phyloP scores from a whole-genome alignment of 345 rosid genomes.

The Odontarrhena argentea region DNA sequence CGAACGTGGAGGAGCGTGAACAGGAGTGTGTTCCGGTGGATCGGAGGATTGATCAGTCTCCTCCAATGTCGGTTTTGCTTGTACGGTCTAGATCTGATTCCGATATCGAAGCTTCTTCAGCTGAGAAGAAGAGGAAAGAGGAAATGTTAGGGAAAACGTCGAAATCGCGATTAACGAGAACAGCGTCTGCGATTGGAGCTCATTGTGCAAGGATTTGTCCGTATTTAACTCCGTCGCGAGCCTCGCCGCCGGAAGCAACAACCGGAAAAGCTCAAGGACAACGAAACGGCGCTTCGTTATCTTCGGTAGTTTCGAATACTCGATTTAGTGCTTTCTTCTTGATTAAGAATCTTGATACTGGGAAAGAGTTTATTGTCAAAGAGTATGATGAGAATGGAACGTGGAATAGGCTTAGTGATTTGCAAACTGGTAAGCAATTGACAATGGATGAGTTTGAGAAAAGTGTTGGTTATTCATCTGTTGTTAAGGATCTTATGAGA shows the following conservation, averaged over 20 bases:
- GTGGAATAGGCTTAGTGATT: conserved; percentile 92
- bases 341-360: conserved; percentile 86
- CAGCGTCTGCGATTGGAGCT: conserved; percentile 55
- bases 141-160: conserved; percentile 59
- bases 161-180: conserved; percentile 69
- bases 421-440: conserved; percentile 88
- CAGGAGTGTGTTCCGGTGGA: conserved; percentile 14
- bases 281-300: conserved; percentile 30
- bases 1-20: conserved; percentile 19
- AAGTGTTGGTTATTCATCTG: conserved; percentile 74
- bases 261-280: conserved; percentile 20
- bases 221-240: conserved; percentile 46
- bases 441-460: conserved; percentile 94
- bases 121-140: conserved; percentile 60
- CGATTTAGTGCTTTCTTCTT: conserved; percentile 68
- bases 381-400: conserved; percentile 71
- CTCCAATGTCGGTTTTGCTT: conserved; percentile 45
- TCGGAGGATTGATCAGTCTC: conserved; percentile 17
- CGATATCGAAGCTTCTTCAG: conserved; percentile 56
- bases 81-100: conserved; percentile 75
- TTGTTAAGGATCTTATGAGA: conserved; percentile 85
- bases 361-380: conserved; percentile 81
- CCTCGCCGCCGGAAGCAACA: conserved; percentile 34
- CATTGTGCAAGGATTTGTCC: conserved; percentile 46
- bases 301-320: conserved; percentile 43